A percentile compares a stretch with the other conserved stretches of the same genome.
Evolutionary conservation across 2,329 filamentous ascomycete species (phyloP).

Genomic region (Sarocladium strictum): DNA sequence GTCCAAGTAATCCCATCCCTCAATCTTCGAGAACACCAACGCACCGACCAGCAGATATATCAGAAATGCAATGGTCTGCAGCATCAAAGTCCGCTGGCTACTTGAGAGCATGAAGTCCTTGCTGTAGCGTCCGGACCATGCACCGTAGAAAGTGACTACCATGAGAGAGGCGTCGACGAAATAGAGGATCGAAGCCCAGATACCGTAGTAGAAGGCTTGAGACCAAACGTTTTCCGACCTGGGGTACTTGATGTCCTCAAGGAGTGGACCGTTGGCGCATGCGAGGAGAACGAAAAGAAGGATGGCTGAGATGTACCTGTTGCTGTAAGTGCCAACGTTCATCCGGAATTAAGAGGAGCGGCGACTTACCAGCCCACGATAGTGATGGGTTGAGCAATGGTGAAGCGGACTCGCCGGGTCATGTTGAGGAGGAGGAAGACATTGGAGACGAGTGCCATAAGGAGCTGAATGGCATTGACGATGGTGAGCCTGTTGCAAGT

Average conservation of each 20-base stretch:
- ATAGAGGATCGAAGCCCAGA: conserved; percentile 75
- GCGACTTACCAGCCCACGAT: conserved; percentile 69
- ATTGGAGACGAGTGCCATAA: conserved; percentile 72
- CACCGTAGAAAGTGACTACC: conserved; percentile 73
- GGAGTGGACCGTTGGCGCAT: conserved; percentile 56
- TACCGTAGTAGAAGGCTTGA: conserved; percentile 81
- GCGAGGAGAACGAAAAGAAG: conserved; percentile 61
- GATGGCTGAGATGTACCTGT: conserved; percentile 52
- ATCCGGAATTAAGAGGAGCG: no score
- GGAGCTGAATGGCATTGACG: conserved; percentile 73
- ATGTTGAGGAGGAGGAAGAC: conserved; percentile 82
- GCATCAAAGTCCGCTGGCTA: conserved; percentile 79
- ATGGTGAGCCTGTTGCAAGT: conserved; percentile 62
- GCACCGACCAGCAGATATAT: conserved; percentile 75
- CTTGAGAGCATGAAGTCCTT: conserved; percentile 74
- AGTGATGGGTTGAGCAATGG: conserved; percentile 74
- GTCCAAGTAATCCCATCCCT: conserved; percentile 72
- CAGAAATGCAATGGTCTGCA: conserved; percentile 84
- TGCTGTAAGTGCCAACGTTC: not conserved
- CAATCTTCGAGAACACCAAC: conserved; percentile 65
- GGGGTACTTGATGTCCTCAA: conserved; percentile 22
- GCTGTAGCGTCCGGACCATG: conserved; percentile 61
- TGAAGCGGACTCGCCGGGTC: conserved; percentile 71
- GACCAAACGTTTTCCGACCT: conserved; percentile 57
- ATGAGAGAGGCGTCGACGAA: conserved; percentile 72